A percentile compares a stretch with the other conserved stretches of the same genome.
Evolutionary conservation across 257 asterid genomes (phyloP).

Genomic region (Scutellaria barbata): DNA sequence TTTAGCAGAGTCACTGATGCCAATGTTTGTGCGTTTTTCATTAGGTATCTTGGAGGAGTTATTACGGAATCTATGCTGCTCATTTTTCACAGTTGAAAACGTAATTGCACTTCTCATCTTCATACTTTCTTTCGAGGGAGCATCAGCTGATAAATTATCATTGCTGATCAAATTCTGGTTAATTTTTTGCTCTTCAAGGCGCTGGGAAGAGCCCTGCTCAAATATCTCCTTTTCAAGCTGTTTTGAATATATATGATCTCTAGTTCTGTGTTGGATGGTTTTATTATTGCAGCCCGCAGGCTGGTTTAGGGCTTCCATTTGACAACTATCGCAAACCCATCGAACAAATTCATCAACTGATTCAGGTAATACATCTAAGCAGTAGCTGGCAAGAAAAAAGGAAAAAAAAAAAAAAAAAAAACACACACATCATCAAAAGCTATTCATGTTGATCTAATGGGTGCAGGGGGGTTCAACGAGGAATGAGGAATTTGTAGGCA

Average conservation of each 20-base stretch:
- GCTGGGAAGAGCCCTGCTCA: neutral
- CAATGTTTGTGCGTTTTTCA: neutral
- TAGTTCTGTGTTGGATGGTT: neutral
- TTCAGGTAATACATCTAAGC: slow-evolving; percentile 55
- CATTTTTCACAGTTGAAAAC: too few species aligned
- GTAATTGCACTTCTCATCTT: slow-evolving; percentile 8
- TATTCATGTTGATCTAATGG: neutral
- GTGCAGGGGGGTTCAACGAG: too few species aligned
- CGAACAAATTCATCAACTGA: slow-evolving; percentile 52
- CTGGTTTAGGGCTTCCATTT: slow-evolving; percentile 22
- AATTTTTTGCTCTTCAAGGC: neutral
- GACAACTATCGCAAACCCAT: slow-evolving; percentile 70
- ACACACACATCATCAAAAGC: neutral
- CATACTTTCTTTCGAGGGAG: neutral
- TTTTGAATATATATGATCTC: neutral
- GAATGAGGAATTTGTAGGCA: too few species aligned
- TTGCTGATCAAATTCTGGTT: neutral
- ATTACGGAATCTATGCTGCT: too few species aligned
- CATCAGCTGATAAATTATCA: slow-evolving; percentile 13
- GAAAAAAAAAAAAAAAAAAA: neutral
- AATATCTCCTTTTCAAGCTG: neutral
- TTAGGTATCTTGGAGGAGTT: slow-evolving; percentile 1
- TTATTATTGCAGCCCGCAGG: neutral
- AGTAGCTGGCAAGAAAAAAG: slow-evolving; percentile 52
- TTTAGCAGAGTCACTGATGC: neutral